These are phyloP conservation scores for Hibiscus trionum DNA, from an alignment of 345 rosid species.

Conservation along the genomic window DNA sequence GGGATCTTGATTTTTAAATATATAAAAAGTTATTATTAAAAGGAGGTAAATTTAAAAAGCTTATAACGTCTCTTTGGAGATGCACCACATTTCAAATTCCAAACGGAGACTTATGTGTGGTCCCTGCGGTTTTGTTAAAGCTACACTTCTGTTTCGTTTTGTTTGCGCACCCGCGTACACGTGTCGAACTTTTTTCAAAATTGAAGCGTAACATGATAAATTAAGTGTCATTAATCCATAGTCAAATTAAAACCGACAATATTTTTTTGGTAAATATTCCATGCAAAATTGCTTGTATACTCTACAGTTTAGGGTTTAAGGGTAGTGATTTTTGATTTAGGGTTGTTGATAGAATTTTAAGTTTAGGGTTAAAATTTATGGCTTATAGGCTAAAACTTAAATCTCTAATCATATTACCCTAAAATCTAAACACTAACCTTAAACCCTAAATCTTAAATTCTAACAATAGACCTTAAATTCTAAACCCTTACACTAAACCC, in stretches of 20 bases:
- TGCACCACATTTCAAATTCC: constrained; percentile 55
- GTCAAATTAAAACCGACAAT: neutral
- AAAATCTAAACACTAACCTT: too few species aligned
- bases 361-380: too few species aligned
- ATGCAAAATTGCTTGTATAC: too few species aligned
- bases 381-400: too few species aligned
- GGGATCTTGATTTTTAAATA: constrained; percentile 11
- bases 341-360: too few species aligned
- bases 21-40: constrained; percentile 4
- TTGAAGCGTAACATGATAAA: neutral
- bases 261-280: neutral
- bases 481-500: too few species aligned
- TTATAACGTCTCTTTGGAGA: constrained; percentile 62
- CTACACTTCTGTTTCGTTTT: neutral
- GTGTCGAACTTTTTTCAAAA: neutral
- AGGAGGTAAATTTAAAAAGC: constrained; percentile 8
- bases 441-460: too few species aligned
- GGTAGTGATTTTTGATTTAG: too few species aligned
- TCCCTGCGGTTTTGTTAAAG: constrained; percentile 7
- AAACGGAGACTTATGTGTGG: constrained; percentile 20
- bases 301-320: too few species aligned
- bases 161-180: constrained; percentile 9
- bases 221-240: neutral
- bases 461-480: too few species aligned
- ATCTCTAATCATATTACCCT: too few species aligned